Evolutionary conservation across 2,329 filamentous ascomycete genomes (phyloP).

Genomic region (Colletotrichum lindemuthianum): DNA sequence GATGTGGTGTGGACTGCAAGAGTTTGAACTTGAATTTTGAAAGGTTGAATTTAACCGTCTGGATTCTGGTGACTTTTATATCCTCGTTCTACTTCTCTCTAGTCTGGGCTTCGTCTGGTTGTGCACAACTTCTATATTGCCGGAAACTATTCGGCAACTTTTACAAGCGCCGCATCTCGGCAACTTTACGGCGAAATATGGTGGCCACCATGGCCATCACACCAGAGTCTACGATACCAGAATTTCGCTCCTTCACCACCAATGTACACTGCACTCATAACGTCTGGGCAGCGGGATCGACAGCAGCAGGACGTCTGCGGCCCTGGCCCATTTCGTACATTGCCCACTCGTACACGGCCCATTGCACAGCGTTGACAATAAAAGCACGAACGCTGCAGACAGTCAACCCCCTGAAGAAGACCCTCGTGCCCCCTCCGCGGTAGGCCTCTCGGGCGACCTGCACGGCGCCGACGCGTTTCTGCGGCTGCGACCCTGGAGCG

Average conservation of each 20-base stretch:
- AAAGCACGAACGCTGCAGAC: slow-evolving; percentile 90
- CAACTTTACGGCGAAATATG: slow-evolving; percentile 5
- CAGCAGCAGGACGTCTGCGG: slow-evolving; percentile 35
- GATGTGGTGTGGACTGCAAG: neutral
- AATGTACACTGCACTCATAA: slow-evolving; percentile 30
- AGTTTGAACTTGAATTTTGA: too few relatives aligned
- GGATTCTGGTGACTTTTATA: neutral
- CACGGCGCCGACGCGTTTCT: slow-evolving; percentile 61
- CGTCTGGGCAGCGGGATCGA: slow-evolving; percentile 9
- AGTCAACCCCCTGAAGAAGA: slow-evolving; percentile 79
- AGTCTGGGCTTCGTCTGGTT: neutral
- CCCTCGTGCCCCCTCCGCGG: slow-evolving; percentile 64
- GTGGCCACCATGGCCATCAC: too few relatives aligned
- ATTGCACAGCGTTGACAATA: slow-evolving; percentile 92
- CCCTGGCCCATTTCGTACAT: slow-evolving; percentile 68
- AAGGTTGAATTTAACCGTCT: neutral
- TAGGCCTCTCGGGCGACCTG: slow-evolving; percentile 75
- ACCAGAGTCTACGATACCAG: too few relatives aligned
- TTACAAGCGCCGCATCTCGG: neutral
- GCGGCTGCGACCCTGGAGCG: slow-evolving; percentile 35
- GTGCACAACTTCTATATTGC: neutral
- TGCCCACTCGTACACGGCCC: slow-evolving; percentile 91
- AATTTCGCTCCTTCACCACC: too few relatives aligned
- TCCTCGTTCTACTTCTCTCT: neutral
- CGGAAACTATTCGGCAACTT: slow-evolving; percentile 34